Conservation (phyloP, 768 basidiomycete species). For the Coprinopsis sp. region DNA sequence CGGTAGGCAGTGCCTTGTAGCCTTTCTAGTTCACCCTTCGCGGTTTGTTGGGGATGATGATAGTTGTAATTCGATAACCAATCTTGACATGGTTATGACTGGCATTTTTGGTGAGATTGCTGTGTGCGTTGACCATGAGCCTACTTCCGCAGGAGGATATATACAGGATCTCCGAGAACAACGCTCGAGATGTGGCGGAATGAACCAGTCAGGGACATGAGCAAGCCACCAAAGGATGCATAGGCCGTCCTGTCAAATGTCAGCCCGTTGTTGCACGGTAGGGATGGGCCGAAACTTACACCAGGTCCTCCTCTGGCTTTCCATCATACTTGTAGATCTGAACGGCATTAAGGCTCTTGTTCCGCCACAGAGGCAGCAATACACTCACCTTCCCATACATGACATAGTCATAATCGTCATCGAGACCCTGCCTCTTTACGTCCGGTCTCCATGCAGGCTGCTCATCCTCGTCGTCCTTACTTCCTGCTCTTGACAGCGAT, state of each 20-base stretch:
- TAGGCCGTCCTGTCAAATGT: slow-evolving; percentile 73
- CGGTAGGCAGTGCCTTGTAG: too few species aligned
- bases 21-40: too few species aligned
- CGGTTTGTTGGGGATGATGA: too few species aligned
- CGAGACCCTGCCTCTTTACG: slow-evolving; percentile 77
- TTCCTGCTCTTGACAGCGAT: slow-evolving; percentile 60
- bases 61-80: too few species aligned
- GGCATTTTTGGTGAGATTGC: slow-evolving; percentile 2
- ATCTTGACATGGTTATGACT: too few species aligned
- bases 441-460: slow-evolving; percentile 82
- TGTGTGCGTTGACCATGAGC: neutral
- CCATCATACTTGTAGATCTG: slow-evolving; percentile 98
- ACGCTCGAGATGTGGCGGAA: slow-evolving; percentile 90
- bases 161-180: slow-evolving; percentile 90
- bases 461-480: slow-evolving; percentile 57
- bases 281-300: slow-evolving; percentile 48
- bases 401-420: slow-evolving; percentile 97
- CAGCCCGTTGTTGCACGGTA: slow-evolving; percentile 11
- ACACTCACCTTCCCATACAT: slow-evolving; percentile 91
- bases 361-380: neutral
- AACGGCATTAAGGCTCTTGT: neutral
- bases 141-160: slow-evolving; percentile 80
- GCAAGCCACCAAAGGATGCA: slow-evolving; percentile 91
- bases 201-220: slow-evolving; percentile 90
- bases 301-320: slow-evolving; percentile 65